Evolutionary conservation across 139 green algal species (phyloP).

Genomic region (Chlamydomonas sphaeroides): DNA sequence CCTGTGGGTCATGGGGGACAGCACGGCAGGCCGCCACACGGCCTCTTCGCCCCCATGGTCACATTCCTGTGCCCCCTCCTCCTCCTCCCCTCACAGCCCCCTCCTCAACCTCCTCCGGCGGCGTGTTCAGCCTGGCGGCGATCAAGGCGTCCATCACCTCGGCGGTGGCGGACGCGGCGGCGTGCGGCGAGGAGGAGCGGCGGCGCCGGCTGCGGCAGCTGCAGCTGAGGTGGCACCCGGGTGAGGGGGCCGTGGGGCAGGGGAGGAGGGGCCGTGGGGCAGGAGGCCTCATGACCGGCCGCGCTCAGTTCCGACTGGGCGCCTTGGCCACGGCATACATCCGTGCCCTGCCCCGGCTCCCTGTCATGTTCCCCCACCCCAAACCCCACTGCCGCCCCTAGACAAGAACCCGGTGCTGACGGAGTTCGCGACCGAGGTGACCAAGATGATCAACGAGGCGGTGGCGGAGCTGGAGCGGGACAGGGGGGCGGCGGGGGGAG

Average conservation of each 20-base stretch:
- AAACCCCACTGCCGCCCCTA: background rate
- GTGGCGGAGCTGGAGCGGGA: constrained; percentile 38
- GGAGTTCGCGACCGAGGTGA: constrained; percentile 66
- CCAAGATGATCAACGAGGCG: constrained; percentile 69
- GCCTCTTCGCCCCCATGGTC: too few species aligned
- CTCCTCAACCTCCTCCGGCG: too few species aligned
- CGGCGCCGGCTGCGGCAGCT: constrained; percentile 45
- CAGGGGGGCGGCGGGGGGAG: background rate
- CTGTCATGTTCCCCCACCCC: background rate
- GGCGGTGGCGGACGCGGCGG: constrained; percentile 50
- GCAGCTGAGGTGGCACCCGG: constrained; percentile 57
- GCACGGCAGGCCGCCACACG: too few species aligned
- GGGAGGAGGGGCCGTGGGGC: too few species aligned
- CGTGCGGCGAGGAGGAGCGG: constrained; percentile 47
- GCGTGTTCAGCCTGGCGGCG: constrained; percentile 39
- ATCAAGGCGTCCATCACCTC: constrained; percentile 40
- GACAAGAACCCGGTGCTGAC: constrained; percentile 66
- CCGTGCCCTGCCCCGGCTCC: too few species aligned
- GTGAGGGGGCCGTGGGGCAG: too few species aligned
- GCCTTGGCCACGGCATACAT: too few species aligned
- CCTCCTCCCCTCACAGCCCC: too few species aligned
- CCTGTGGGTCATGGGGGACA: too few species aligned
- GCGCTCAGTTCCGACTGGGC: too few species aligned
- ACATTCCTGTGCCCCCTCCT: too few species aligned
- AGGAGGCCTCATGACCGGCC: too few species aligned